Evolutionary conservation across 495 filamentous ascomycete species (phyloP), one percentile per base, ranked within the genome.

Genomic region (Thermothielavioides terrestris): DNA sequence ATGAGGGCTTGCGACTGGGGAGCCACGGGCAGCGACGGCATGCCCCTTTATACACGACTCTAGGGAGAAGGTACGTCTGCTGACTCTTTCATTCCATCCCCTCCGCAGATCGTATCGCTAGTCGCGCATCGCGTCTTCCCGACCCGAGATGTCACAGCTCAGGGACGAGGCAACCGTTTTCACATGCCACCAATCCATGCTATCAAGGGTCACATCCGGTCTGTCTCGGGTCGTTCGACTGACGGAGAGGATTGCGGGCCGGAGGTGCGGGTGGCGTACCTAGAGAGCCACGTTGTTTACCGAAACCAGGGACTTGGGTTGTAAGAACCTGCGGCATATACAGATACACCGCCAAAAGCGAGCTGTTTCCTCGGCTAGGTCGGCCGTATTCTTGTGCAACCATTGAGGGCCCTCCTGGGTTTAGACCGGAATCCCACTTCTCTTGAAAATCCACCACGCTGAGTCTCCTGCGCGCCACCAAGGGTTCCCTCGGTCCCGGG

Each of bases 181-280:
- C 51, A 43, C 38, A 53, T 48, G 37, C 3, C 37, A 14, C 17
- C n/a, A 9, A 10, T 15, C 14, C 27, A 8, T 43, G 22, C 38
- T 15, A 23, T 15, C 11, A 47, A 42, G 12, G 50, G 43, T 48
- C 28, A 53, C 51, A 47, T 53, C 51, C 51, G 51, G 51, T 7
- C 20, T 48, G 51, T 53, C 36, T 53, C 51, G 51, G 51, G 48
- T 48, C 17, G 11, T 17, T 43, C 49, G 32, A 32, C 49, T 44
- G 49, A 30, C 34, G 31, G 21, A 6, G 31, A 23, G 20, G 17
- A 44, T 25, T 35, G 38, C 47, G 35, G 17, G 1, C 12, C 34
- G 32, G 45, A 26, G 30, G 28, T 20, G 27, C 23, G 7, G 35
- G 39, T 21, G 15, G 39, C 37, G 34, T 49, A 28, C n/a, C n/a